phyloP scores from a whole-genome alignment of 1,284 basidiomycete genomes.

The Stygiomarasmius scandens region DNA sequence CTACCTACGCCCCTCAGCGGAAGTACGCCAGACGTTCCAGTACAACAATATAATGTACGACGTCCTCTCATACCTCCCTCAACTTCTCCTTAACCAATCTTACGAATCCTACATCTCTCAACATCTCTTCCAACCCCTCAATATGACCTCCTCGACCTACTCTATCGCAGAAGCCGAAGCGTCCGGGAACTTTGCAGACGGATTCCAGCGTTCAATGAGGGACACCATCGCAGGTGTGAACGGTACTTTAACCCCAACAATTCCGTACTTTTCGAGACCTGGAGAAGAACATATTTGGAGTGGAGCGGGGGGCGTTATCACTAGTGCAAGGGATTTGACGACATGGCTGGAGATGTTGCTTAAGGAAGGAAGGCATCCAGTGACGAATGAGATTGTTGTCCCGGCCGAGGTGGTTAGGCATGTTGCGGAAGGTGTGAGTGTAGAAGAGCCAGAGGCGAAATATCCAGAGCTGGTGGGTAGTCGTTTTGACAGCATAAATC shows the following conservation, averaged over 20 bases:
- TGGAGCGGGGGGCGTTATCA: constrained; percentile 47
- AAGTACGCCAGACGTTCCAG: constrained; percentile 42
- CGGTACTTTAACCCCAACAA: constrained; percentile 32
- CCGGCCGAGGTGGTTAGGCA: constrained; percentile 38
- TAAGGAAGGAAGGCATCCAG: constrained; percentile 43
- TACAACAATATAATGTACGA: constrained; percentile 51
- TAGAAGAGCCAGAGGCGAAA: constrained; percentile 31
- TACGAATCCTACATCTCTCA: constrained; percentile 43
- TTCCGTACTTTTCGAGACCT: constrained; percentile 38
- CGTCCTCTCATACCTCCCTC: constrained; percentile 38
- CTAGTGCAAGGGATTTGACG: constrained; percentile 38
- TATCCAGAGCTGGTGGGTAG: constrained; percentile 35
- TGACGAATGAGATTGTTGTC: constrained; percentile 41
- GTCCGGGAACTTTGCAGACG: constrained; percentile 38
- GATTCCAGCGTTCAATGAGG: constrained; percentile 33
- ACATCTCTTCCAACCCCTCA: constrained; percentile 44
- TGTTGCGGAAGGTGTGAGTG: constrained; percentile 37
- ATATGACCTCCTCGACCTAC: constrained; percentile 48
- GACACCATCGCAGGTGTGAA: constrained; percentile 21
- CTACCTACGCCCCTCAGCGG: constrained; percentile 41
- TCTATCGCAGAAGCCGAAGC: constrained; percentile 38
- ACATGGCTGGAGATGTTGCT: constrained; percentile 48
- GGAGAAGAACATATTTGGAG: constrained; percentile 40
- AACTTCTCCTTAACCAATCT: constrained; percentile 34
- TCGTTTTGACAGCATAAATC: neutral